phyloP scores from a whole-genome alignment of 805 yeast genomes.

The Kluyveromyces siamensis region DNA sequence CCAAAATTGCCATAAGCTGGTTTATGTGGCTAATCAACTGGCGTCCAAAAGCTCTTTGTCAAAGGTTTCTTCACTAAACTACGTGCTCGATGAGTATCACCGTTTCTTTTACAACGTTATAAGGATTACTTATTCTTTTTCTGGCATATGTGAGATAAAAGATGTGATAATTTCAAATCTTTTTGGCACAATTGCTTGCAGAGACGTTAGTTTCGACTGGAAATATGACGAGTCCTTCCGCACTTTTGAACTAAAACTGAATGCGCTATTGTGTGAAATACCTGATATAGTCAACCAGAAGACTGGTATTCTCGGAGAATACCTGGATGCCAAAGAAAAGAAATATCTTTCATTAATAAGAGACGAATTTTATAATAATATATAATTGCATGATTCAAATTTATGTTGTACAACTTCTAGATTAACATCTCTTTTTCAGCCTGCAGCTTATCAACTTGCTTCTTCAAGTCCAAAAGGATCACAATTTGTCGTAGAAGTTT shows the following conservation, averaged over 20 bases:
- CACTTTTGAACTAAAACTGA: background rate
- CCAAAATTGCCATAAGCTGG: background rate
- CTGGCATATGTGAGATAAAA: slow-evolving; percentile 4
- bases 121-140: slow-evolving; percentile 16
- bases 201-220: background rate
- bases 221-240: background rate
- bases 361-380: background rate
- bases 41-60: background rate
- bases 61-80: background rate
- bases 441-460: slow-evolving; percentile 77
- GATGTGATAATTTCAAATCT: background rate
- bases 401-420: slow-evolving; percentile 1
- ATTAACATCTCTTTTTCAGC: slow-evolving; percentile 57
- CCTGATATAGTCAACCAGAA: background rate
- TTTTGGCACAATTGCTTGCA: background rate
- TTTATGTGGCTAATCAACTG: background rate
- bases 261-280: background rate
- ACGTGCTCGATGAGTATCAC: slow-evolving; percentile 3
- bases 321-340: background rate
- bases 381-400: background rate
- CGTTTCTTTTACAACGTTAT: slow-evolving; percentile 6
- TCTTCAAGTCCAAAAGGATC: slow-evolving; percentile 71
- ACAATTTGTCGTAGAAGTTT: slow-evolving; percentile 60
- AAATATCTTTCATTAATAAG: background rate
- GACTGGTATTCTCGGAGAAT: background rate